A percentile compares a stretch with the other conserved stretches of the same genome.
Evolutionary conservation across 768 basidiomycete genomes (phyloP).

Genomic region (Kwoniella shandongensis): DNA sequence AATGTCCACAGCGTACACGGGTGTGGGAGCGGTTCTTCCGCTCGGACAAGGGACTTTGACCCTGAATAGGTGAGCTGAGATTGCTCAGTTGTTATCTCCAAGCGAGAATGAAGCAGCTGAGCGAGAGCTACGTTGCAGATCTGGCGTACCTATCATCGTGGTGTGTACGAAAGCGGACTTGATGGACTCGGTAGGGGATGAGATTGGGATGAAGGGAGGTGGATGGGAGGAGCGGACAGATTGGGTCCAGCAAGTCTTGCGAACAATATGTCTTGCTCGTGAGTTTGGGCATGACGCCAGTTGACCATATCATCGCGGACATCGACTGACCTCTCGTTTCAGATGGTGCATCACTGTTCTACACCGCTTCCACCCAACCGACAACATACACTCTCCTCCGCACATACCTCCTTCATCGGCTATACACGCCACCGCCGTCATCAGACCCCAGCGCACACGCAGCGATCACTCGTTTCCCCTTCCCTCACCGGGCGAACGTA

Average conservation of each 20-base stretch:
- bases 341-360: constrained; percentile 93
- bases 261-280: constrained; percentile 92
- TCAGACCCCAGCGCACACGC: constrained; percentile 56
- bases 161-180: constrained; percentile 90
- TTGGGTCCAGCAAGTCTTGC: constrained; percentile 88
- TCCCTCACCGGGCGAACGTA: constrained; percentile 81
- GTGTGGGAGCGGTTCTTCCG: constrained; percentile 66
- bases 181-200: constrained; percentile 74
- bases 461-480: constrained; percentile 75
- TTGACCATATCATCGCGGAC: neutral
- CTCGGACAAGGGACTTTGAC: constrained; percentile 81
- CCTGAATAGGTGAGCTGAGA: constrained; percentile 68
- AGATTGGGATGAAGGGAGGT: constrained; percentile 74
- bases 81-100: neutral
- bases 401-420: constrained; percentile 76
- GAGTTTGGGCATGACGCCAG: too few relatives aligned
- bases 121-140: constrained; percentile 16
- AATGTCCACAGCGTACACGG: constrained; percentile 60
- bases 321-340: neutral
- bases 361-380: constrained; percentile 75
- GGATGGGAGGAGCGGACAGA: constrained; percentile 86
- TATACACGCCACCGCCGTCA: constrained; percentile 68
- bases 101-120: neutral
- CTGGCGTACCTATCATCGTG: constrained; percentile 80
- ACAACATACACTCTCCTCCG: constrained; percentile 71